Conservation (phyloP, 1,284 basidiomycete genomes). For the Ustilago trichophora region DNA sequence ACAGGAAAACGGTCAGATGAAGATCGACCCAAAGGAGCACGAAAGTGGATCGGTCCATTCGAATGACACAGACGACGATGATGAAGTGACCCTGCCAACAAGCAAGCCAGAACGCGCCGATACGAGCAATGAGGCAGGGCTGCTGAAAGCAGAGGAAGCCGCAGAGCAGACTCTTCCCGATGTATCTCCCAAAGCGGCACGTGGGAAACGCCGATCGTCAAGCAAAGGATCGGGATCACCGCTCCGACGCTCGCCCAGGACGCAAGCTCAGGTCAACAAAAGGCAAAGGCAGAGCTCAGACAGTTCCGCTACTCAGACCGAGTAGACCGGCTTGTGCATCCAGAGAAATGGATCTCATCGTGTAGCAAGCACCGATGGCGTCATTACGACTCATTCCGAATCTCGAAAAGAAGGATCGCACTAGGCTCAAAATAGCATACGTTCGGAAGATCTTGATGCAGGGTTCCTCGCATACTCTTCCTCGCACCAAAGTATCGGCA, state of each 20-base stretch:
- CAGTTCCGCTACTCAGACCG: constrained; percentile 7
- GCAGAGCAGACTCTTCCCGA: no score
- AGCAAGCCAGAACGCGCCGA: constrained; percentile 1
- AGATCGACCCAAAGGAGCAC: background rate
- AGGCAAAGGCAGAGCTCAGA: constrained; percentile 1
- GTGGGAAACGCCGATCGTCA: background rate
- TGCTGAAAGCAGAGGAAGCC: no score
- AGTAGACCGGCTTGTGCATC: background rate
- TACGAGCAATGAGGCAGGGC: background rate
- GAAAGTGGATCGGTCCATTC: background rate
- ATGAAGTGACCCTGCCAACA: constrained; percentile 7
- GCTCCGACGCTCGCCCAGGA: background rate
- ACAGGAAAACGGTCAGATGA: constrained; percentile 28
- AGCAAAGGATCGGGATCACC: constrained; percentile 2
- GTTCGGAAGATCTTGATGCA: no score
- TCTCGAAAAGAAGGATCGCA: no score
- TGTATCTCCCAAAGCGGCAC: background rate
- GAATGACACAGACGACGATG: constrained; percentile 17
- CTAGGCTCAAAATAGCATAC: no score
- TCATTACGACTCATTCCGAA: no score
- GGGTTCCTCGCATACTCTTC: no score
- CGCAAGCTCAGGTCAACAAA: background rate
- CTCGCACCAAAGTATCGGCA: no score
- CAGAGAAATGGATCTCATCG: no score
- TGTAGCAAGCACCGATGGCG: no score